A percentile compares a stretch with the other conserved stretches of the same genome.
Evolutionary conservation across 257 asterid genomes (phyloP).

Genomic region (Striga asiatica): DNA sequence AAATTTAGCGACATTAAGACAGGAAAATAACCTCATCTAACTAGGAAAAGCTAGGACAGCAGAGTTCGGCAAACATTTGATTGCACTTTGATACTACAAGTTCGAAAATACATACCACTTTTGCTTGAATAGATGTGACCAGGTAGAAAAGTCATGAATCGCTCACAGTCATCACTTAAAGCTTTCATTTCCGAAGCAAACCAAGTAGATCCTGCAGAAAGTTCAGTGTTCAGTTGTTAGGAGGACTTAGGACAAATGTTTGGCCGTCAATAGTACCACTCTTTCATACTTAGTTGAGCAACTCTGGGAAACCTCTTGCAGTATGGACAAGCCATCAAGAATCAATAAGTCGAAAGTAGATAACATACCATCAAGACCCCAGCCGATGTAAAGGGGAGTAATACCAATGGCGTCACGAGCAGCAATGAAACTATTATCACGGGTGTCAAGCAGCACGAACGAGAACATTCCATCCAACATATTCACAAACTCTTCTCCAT

Average conservation of each 20-base stretch:
- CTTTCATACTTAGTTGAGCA: background rate
- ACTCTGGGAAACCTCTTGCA: background rate
- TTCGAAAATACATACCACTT: constrained; percentile 40
- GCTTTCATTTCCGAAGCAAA: constrained; percentile 99
- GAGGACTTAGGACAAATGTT: background rate
- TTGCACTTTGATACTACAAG: background rate
- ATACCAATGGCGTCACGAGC: constrained; percentile 99
- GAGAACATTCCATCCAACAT: constrained; percentile 99
- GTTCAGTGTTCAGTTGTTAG: constrained; percentile 3
- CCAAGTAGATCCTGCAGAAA: constrained; percentile 90
- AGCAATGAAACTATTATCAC: constrained; percentile 91
- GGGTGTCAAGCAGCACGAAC: constrained; percentile 96
- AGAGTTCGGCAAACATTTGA: constrained; percentile 3
- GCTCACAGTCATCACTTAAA: constrained; percentile 93
- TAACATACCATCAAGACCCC: constrained; percentile 96
- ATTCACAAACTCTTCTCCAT: constrained; percentile 88
- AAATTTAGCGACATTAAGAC: background rate
- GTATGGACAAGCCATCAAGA: constrained; percentile 10
- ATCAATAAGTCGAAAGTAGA: background rate
- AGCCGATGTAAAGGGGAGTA: constrained; percentile 92
- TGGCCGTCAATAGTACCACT: background rate
- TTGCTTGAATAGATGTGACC: constrained; percentile 96
- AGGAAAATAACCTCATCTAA: background rate
- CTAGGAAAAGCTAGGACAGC: background rate
- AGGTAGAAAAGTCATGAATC: constrained; percentile 80